phyloP scores from a whole-genome alignment of 75 land plant species.

The Picea glauca region DNA sequence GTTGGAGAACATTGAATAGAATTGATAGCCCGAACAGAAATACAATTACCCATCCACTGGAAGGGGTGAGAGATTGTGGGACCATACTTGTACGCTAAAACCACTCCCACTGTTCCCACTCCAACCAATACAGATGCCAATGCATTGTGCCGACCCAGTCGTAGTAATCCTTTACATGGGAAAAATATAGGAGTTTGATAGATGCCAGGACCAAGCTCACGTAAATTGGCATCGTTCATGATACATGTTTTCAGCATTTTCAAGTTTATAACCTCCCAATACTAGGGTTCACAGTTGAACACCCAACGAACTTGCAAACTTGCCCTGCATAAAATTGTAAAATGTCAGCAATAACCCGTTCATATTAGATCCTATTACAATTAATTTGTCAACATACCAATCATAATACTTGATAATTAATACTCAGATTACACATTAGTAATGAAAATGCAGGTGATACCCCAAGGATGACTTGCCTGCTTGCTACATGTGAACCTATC shows the following conservation, averaged over 20 bases:
- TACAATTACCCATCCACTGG: background rate
- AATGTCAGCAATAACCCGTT: background rate
- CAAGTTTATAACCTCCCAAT: background rate
- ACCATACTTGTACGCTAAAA: constrained; percentile 11
- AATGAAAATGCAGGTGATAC: too few species aligned
- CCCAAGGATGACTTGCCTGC: too few species aligned
- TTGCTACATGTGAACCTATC: too few species aligned
- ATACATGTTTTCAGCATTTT: constrained; percentile 2
- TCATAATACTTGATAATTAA: background rate
- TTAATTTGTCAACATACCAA: background rate
- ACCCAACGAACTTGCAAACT: background rate
- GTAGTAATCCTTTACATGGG: background rate
- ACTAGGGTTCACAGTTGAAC: background rate
- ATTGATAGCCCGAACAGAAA: background rate
- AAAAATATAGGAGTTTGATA: background rate
- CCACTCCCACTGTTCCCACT: constrained; percentile 1
- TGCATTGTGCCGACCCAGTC: background rate
- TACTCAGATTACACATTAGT: too few species aligned
- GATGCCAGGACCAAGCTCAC: background rate
- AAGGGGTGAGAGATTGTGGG: background rate
- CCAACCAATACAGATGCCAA: constrained; percentile 7
- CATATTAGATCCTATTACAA: background rate
- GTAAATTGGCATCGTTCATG: background rate
- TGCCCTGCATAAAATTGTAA: background rate
- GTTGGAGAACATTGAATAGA: background rate